phyloP scores from a whole-genome alignment of 2,329 filamentous ascomycete species.

The Pezicula carpinea region DNA sequence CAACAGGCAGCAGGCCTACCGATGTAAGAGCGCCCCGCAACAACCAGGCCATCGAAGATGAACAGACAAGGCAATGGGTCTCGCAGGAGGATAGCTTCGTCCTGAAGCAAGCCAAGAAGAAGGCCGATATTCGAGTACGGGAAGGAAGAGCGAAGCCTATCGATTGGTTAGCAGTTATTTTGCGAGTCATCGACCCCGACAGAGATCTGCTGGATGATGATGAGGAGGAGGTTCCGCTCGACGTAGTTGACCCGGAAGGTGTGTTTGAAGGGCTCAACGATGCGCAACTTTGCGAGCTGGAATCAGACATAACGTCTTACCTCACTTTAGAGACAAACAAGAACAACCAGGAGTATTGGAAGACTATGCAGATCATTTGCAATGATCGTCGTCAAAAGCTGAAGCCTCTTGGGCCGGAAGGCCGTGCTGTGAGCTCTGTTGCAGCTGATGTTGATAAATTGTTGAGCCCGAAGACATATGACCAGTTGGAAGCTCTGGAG shows the following conservation, averaged over 20 bases:
- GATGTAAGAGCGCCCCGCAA: slow-evolving; percentile 23
- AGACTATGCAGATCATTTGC: slow-evolving; percentile 81
- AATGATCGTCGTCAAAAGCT: slow-evolving; percentile 67
- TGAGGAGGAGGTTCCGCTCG: slow-evolving; percentile 64
- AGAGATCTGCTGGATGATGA: slow-evolving; percentile 83
- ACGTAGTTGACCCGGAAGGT: slow-evolving; percentile 74
- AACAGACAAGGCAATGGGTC: slow-evolving; percentile 78
- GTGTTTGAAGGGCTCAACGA: slow-evolving; percentile 70
- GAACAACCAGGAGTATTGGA: slow-evolving; percentile 86
- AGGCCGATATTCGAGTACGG: slow-evolving; percentile 89
- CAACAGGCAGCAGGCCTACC: slow-evolving; percentile 21
- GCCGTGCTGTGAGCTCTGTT: slow-evolving; percentile 75
- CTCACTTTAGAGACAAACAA: slow-evolving; percentile 72
- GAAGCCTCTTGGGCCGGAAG: slow-evolving; percentile 53
- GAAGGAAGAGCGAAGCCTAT: slow-evolving; percentile 88
- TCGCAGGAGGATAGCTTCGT: slow-evolving; percentile 96
- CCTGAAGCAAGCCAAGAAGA: slow-evolving; percentile 94
- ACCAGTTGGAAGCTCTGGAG: slow-evolving; percentile 83
- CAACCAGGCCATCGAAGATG: slow-evolving; percentile 47
- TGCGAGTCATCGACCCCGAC: slow-evolving; percentile 82
- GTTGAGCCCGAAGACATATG: slow-evolving; percentile 76
- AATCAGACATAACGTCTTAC: slow-evolving; percentile 78
- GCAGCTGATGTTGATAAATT: slow-evolving; percentile 84
- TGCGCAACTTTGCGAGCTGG: slow-evolving; percentile 66
- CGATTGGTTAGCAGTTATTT: slow-evolving; percentile 86